Evolutionary conservation across 2,329 filamentous ascomycete genomes (phyloP).

Genomic region (Arthrobotrys pseudoclavata): DNA sequence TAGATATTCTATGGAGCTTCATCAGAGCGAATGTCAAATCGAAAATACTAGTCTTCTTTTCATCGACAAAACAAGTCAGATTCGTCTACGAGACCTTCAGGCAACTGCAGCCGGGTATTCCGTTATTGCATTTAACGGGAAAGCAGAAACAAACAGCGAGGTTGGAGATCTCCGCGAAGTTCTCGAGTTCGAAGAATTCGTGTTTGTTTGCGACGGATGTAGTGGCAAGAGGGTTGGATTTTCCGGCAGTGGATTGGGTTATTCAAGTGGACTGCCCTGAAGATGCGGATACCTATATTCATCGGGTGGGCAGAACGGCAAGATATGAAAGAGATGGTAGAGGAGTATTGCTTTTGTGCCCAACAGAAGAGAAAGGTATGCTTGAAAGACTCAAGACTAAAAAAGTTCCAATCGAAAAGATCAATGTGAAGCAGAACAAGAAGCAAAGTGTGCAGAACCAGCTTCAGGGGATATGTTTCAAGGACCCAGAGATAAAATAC

Average conservation of each 20-base stretch:
- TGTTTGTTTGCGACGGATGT: slow-evolving; percentile 97
- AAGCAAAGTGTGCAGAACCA: slow-evolving; percentile 86
- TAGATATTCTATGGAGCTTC: slow-evolving; percentile 93
- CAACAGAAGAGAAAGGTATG: slow-evolving; percentile 94
- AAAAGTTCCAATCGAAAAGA: slow-evolving; percentile 87
- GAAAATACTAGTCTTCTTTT: slow-evolving; percentile 96
- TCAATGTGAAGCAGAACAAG: slow-evolving; percentile 90
- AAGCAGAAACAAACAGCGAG: slow-evolving; percentile 92
- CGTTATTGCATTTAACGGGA: slow-evolving; percentile 91
- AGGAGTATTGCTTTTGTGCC: slow-evolving; percentile 91
- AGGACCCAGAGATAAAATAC: slow-evolving; percentile 93
- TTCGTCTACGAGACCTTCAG: slow-evolving; percentile 95
- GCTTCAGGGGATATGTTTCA: slow-evolving; percentile 94
- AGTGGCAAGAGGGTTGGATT: slow-evolving; percentile 92
- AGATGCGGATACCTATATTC: slow-evolving; percentile 97
- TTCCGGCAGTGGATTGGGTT: slow-evolving; percentile 97
- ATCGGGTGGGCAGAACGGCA: slow-evolving; percentile 94
- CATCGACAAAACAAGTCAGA: slow-evolving; percentile 94
- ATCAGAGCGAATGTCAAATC: slow-evolving; percentile 89
- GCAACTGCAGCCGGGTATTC: slow-evolving; percentile 92
- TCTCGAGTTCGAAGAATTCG: slow-evolving; percentile 82
- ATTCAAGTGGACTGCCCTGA: slow-evolving; percentile 98
- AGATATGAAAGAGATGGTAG: slow-evolving; percentile 88
- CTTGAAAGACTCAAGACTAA: slow-evolving; percentile 85
- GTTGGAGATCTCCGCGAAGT: slow-evolving; percentile 86